Conservation (phyloP, 176 grass and related monocot genomes). For the Elymus sibiricus region DNA sequence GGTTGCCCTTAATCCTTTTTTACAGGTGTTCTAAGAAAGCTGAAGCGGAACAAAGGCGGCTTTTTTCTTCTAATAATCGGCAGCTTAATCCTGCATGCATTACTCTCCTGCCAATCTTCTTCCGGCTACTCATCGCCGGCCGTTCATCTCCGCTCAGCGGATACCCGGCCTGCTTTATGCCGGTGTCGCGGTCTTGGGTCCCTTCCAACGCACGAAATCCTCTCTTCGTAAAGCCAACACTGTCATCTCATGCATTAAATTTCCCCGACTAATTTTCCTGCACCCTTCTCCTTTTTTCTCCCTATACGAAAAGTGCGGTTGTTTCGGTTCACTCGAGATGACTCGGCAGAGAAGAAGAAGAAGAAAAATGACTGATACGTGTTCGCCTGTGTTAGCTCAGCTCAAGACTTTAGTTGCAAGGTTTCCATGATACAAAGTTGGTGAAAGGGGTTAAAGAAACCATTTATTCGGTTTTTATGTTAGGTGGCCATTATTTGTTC, state of each 20-base stretch:
- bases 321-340: slow-evolving; percentile 15
- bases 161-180: slow-evolving; percentile 2
- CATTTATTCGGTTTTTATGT: not conserved
- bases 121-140: not conserved
- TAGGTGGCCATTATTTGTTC: slow-evolving; percentile 7
- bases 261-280: not conserved
- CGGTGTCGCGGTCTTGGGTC: slow-evolving; percentile 28
- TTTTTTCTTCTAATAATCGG: not conserved
- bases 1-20: not conserved
- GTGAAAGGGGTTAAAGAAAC: slow-evolving; percentile 6
- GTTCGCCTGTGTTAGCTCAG: not conserved
- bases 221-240: slow-evolving; percentile 12
- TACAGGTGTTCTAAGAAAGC: too few species aligned
- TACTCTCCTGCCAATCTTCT: not conserved
- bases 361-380: not conserved
- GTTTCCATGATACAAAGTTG: slow-evolving; percentile 23
- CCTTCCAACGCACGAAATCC: slow-evolving; percentile 41
- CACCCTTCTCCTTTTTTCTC: not conserved
- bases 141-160: not conserved
- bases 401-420: slow-evolving; percentile 20
- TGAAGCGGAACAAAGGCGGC: too few species aligned
- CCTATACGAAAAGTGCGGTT: not conserved
- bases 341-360: not conserved
- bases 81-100: not conserved
- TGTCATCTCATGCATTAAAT: slow-evolving; percentile 30